These are phyloP conservation scores for Ophiognomonia clavigignenti-juglandacearum DNA, from an alignment of 2,329 filamentous ascomycete species.

Conservation along the genomic window DNA sequence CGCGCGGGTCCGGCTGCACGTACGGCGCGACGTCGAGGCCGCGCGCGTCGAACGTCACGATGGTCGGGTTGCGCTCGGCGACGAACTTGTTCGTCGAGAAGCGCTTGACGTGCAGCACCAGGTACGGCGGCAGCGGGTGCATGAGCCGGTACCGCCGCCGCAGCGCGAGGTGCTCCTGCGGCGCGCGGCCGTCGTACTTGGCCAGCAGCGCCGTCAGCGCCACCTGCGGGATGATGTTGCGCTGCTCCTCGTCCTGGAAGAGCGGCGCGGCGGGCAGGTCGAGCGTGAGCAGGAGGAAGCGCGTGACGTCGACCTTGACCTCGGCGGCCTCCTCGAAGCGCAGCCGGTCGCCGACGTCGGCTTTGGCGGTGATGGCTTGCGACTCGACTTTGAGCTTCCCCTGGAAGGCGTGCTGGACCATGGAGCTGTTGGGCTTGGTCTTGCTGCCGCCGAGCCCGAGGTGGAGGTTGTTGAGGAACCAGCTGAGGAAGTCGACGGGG, in stretches of 20 bases:
- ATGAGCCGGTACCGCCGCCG: conserved; percentile 84
- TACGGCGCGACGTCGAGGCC: conserved; percentile 83
- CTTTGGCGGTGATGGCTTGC: conserved; percentile 87
- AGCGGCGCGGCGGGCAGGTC: conserved; percentile 88
- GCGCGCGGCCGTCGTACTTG: conserved; percentile 87
- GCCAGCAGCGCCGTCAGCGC: conserved; percentile 76
- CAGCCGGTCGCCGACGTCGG: conserved; percentile 79
- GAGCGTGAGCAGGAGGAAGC: conserved; percentile 88
- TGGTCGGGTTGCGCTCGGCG: conserved; percentile 91
- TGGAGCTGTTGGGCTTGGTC: conserved; percentile 76
- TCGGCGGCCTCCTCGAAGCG: conserved; percentile 88
- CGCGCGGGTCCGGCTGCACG: conserved; percentile 76
- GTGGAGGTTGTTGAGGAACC: conserved; percentile 96
- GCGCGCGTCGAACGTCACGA: conserved; percentile 88
- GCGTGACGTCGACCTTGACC: conserved; percentile 70
- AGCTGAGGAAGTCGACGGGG: conserved; percentile 92
- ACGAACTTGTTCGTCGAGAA: conserved; percentile 98
- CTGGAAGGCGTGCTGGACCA: conserved; percentile 91
- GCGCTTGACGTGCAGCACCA: conserved; percentile 93
- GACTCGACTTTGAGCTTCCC: conserved; percentile 88
- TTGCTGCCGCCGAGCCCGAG: conserved; percentile 86
- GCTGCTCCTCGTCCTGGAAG: conserved; percentile 91
- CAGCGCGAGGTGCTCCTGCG: conserved; percentile 85
- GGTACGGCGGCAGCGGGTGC: conserved; percentile 85
- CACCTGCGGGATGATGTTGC: conserved; percentile 93